These are phyloP conservation scores for Candida pseudocylindracea DNA, from an alignment of 1,139 yeast genomes.

Conservation along the genomic window DNA sequence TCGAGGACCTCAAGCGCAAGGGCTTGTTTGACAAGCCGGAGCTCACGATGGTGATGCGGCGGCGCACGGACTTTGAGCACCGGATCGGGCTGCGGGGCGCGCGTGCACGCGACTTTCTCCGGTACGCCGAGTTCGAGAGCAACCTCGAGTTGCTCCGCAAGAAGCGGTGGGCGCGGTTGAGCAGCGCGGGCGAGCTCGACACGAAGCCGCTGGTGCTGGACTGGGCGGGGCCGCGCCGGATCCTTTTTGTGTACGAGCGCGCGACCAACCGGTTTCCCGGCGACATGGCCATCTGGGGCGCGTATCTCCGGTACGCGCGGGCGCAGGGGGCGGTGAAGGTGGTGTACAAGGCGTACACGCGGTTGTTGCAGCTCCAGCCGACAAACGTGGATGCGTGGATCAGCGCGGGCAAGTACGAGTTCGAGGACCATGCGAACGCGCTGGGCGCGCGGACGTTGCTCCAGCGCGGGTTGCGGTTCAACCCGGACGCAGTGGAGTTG, in stretches of 20 bases:
- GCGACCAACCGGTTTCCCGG: constrained; percentile 67
- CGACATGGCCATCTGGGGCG: constrained; percentile 58
- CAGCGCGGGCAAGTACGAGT: constrained; percentile 85
- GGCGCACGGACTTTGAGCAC: constrained; percentile 91
- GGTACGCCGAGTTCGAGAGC: constrained; percentile 63
- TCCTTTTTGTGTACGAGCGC: constrained; percentile 66
- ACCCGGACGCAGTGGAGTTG: constrained; percentile 45
- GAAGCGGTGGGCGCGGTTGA: constrained; percentile 46
- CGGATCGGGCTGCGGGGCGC: constrained; percentile 72
- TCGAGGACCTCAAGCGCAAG: constrained; percentile 67
- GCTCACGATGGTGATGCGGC: constrained; percentile 68
- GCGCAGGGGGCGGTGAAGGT: constrained; percentile 53
- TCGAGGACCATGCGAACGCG: constrained; percentile 73
- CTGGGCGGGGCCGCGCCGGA: constrained; percentile 73
- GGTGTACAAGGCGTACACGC: constrained; percentile 63
- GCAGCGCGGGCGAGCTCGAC: constrained; percentile 25
- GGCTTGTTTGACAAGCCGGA: constrained; percentile 68
- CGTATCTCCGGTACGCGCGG: constrained; percentile 55
- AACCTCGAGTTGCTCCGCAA: constrained; percentile 60
- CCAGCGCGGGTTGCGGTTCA: constrained; percentile 71
- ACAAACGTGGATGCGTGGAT: constrained; percentile 81
- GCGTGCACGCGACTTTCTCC: constrained; percentile 52
- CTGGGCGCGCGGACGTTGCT: constrained; percentile 73
- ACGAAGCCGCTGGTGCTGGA: constrained; percentile 48
- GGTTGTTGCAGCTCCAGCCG: constrained; percentile 75